Conservation (phyloP, 2,329 filamentous ascomycete species). For the Colletotrichum salicis region DNA sequence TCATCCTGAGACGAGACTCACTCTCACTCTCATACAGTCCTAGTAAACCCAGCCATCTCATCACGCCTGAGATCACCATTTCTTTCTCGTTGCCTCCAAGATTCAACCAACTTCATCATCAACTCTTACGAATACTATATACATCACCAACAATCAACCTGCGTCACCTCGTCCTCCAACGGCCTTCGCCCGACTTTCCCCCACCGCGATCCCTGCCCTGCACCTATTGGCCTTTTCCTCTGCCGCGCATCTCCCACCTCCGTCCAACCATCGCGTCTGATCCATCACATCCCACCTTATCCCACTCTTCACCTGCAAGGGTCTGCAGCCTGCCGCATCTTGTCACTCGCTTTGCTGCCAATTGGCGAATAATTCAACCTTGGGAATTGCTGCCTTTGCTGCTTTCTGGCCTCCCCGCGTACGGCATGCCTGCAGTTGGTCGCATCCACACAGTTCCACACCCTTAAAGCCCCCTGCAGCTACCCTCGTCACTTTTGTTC, state of each 20-base stretch:
- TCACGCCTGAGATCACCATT: background rate
- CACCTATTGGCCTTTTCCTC: background rate
- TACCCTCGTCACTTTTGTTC: conserved; percentile 28
- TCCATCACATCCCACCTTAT: background rate
- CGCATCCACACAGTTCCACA: background rate
- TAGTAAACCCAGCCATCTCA: background rate
- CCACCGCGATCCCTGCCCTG: background rate
- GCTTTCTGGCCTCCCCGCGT: background rate
- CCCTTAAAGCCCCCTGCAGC: conserved; percentile 11
- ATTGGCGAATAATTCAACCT: background rate
- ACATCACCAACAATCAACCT: background rate
- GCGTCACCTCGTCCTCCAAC: background rate
- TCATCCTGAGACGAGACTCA: background rate
- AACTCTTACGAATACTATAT: background rate
- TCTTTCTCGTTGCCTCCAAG: background rate
- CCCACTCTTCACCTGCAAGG: background rate
- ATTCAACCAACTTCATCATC: background rate
- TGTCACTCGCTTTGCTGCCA: background rate
- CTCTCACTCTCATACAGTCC: background rate
- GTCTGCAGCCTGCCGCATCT: background rate
- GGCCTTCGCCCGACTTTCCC: background rate
- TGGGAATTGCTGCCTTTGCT: background rate
- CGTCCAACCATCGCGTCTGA: background rate
- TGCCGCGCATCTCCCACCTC: background rate
- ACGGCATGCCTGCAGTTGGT: background rate